A percentile compares a stretch with the other conserved stretches of the same genome.
Conservation (phyloP, 1,284 basidiomycete genomes). For the Coniferiporia sulphurascens region DNA sequence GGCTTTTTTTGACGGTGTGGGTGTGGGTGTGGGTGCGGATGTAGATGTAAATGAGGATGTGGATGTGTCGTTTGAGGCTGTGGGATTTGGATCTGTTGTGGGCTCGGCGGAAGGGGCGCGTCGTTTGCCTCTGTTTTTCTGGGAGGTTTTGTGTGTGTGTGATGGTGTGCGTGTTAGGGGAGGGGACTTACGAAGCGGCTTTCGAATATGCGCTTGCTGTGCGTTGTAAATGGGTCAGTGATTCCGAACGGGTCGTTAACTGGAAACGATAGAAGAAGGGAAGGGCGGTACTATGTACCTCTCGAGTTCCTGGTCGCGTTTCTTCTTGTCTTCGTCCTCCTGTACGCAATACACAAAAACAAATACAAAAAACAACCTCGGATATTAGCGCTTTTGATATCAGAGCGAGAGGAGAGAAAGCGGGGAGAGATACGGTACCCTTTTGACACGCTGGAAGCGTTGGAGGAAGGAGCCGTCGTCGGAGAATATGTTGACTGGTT, state of each 20-base stretch:
- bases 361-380: background rate
- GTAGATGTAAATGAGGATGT: conserved; percentile 31
- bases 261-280: background rate
- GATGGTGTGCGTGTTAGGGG: background rate
- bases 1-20: conserved; percentile 35
- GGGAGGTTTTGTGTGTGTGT: too few species aligned
- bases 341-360: conserved; percentile 22
- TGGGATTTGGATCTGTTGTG: conserved; percentile 27
- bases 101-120: conserved; percentile 36
- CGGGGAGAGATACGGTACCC: conserved; percentile 29
- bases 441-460: conserved; percentile 48
- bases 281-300: conserved; percentile 36
- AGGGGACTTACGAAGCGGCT: conserved; percentile 52
- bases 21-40: conserved; percentile 27
- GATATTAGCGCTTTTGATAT: background rate
- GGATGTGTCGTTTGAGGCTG: conserved; percentile 20
- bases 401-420: too few species aligned
- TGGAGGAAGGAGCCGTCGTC: conserved; percentile 57
- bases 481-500: conserved; percentile 51
- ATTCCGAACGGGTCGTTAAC: background rate
- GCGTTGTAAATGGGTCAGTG: conserved; percentile 6
- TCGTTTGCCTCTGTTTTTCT: conserved; percentile 64
- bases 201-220: conserved; percentile 56
- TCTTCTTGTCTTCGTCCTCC: conserved; percentile 57
- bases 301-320: conserved; percentile 43